Percentiles rank a stretch among this genome's conserved stretches.
Evolutionary conservation across 345 rosid species (phyloP).

Genomic region (Adansonia digitata): DNA sequence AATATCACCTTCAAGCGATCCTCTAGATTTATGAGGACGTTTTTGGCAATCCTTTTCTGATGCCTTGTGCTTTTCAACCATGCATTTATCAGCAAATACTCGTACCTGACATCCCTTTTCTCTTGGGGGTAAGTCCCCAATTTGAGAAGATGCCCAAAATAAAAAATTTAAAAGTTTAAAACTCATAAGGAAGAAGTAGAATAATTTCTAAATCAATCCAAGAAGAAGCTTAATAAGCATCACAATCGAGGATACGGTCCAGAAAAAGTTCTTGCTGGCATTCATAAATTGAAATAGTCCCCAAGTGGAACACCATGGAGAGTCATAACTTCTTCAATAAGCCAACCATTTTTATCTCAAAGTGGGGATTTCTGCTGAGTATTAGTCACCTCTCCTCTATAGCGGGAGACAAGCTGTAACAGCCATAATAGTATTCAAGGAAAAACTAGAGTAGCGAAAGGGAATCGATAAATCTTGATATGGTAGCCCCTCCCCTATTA

Average conservation of each 20-base stretch:
- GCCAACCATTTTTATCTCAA: constrained; percentile 68
- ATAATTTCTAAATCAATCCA: not conserved
- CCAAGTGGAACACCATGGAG: constrained; percentile 92
- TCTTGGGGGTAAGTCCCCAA: constrained; percentile 58
- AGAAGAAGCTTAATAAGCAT: not conserved
- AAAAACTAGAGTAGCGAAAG: too few species aligned
- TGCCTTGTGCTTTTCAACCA: constrained; percentile 91
- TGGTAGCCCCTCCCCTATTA: too few species aligned
- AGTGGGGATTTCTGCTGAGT: constrained; percentile 76
- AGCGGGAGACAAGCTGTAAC: constrained; percentile 73
- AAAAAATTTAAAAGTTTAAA: not conserved
- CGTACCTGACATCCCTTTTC: constrained; percentile 53
- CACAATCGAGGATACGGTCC: not conserved
- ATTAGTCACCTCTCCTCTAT: constrained; percentile 92
- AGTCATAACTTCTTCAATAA: constrained; percentile 86
- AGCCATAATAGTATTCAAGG: too few species aligned
- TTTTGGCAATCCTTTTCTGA: constrained; percentile 73
- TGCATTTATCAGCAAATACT: constrained; percentile 67
- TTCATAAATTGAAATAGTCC: constrained; percentile 71
- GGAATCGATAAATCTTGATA: too few species aligned
- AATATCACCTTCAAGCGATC: constrained; percentile 65
- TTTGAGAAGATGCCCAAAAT: constrained; percentile 71
- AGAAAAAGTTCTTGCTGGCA: not conserved
- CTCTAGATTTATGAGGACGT: constrained; percentile 54
- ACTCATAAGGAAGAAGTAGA: not conserved